Percentiles rank a stretch among this genome's conserved stretches.
These are phyloP conservation scores for Harringtonia aguacate DNA, from an alignment of 2,329 filamentous ascomycete species.

Conservation along the genomic window DNA sequence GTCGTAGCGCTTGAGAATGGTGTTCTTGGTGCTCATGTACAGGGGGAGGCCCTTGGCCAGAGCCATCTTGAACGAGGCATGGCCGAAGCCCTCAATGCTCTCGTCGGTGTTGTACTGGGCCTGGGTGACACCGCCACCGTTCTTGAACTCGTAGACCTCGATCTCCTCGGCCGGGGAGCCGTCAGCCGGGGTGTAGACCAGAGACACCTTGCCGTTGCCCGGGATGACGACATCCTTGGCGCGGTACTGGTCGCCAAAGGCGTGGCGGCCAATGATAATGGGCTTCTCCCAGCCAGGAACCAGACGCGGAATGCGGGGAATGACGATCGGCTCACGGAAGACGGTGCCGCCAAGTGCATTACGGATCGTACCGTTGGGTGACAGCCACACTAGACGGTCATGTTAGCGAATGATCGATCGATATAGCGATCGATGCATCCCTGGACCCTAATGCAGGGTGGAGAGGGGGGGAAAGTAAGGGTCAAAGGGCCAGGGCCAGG, in stretches of 20 bases:
- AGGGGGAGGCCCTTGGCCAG: constrained; percentile 79
- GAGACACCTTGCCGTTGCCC: constrained; percentile 77
- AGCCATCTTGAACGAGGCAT: constrained; percentile 93
- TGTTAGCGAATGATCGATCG: not conserved
- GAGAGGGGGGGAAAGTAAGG: constrained; percentile 3
- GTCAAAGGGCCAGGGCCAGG: no score
- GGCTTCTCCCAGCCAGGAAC: constrained; percentile 98
- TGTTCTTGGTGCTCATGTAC: constrained; percentile 99
- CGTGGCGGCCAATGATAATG: constrained; percentile 97
- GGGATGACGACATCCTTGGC: constrained; percentile 83
- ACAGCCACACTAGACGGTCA: constrained; percentile 71
- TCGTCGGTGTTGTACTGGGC: constrained; percentile 98
- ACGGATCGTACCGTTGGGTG: constrained; percentile 83
- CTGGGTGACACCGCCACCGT: constrained; percentile 79
- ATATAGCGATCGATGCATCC: no score
- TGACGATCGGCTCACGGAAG: constrained; percentile 98
- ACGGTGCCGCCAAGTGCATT: constrained; percentile 81
- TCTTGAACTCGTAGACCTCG: constrained; percentile 83
- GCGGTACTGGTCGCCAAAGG: constrained; percentile 97
- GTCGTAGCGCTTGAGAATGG: constrained; percentile 97
- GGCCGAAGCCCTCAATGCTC: constrained; percentile 88
- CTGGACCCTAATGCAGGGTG: not conserved
- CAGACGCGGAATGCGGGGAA: constrained; percentile 81
- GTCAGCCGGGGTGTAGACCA: constrained; percentile 81
- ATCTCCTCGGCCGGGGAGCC: constrained; percentile 74